Evolutionary conservation across 331 rosid genomes (phyloP), one percentile per base, ranked within the genome.

Genomic region (Quercus phellos): DNA sequence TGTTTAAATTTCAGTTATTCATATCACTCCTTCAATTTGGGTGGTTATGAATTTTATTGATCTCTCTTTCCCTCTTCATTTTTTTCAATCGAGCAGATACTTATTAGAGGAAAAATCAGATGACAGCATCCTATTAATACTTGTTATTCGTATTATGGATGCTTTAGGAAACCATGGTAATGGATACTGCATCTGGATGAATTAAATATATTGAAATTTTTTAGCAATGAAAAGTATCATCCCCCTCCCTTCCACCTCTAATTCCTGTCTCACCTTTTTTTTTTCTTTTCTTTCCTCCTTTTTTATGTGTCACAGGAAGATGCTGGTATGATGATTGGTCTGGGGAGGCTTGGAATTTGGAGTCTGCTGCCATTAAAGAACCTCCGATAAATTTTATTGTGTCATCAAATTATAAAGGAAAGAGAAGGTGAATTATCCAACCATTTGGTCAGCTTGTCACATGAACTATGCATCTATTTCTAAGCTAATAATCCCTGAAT

Each of bases 131-230:
- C 77, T 95, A 55, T 83, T 95, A 93, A 88, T 91, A 80, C 94
- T 93, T 74, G 77, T 88, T 42, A 91, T 95, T 76, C 98, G 96
- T 73, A 90, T 95, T 30, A 91, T 90, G 92, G 97, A 93, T 81
- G 93, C 98, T 79, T 91, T 93, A 80, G 98, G 94, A 81, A 95
- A 95, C 87, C 89, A 93, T 79, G 98, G 99, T 95, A 92, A 76
- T 74, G 80, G 63, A 46, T 63, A 70, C 75, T 67, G 71, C 21
- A 24, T 81, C 63, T 59, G 73, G 42, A 43, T 74, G 63, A 68
- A 26, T 58, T 79, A 51, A 30, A 66, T 34, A 58, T 46, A 14
- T 18, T 17, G 29, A 59, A 46, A 13, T 60, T 63, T 69, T 66
- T 54, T 27, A 66, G 71, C 51, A 32, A 66, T 46, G 14, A 8